These are phyloP conservation scores for Kluyveromyces sp. DNA, from an alignment of 1,139 yeast species.

Conservation along the genomic window DNA sequence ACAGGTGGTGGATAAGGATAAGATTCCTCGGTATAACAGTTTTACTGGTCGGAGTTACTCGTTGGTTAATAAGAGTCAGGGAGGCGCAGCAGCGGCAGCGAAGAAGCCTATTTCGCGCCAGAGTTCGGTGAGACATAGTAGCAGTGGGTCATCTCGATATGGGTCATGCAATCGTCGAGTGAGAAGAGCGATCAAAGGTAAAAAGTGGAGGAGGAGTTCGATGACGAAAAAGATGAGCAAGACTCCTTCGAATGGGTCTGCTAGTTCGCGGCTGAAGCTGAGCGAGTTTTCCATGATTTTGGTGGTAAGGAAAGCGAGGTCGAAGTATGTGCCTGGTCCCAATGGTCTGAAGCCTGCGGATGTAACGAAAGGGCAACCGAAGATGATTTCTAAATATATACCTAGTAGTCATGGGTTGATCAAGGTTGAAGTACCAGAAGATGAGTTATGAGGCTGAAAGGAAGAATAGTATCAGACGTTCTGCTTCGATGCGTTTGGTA, in stretches of 20 bases:
- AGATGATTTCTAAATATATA: constrained; percentile 37
- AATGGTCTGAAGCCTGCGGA: constrained; percentile 2
- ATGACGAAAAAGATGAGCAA: no score
- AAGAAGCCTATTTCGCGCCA: constrained; percentile 8
- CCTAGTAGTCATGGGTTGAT: constrained; percentile 43
- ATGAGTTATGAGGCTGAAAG: constrained; percentile 14
- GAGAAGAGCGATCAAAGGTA: neutral
- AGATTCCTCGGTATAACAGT: constrained; percentile 18
- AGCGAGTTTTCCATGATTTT: constrained; percentile 22
- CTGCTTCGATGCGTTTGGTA: constrained; percentile 9
- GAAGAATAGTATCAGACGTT: constrained; percentile 5
- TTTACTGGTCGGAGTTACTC: constrained; percentile 6
- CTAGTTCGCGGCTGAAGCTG: constrained; percentile 7
- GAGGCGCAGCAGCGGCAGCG: no score
- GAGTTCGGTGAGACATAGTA: constrained; percentile 8
- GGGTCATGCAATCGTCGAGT: neutral
- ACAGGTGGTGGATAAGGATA: constrained; percentile 20
- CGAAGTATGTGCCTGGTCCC: constrained; percentile 7
- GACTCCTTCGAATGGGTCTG: no score
- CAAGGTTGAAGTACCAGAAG: constrained; percentile 39
- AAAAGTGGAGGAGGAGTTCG: no score
- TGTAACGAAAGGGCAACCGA: constrained; percentile 15
- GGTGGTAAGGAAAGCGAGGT: constrained; percentile 20
- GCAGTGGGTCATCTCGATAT: constrained; percentile 2
- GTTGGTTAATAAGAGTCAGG: neutral